Evolutionary conservation across 2,329 filamentous ascomycete species (phyloP).

Genomic region (Talaromyces sp.): DNA sequence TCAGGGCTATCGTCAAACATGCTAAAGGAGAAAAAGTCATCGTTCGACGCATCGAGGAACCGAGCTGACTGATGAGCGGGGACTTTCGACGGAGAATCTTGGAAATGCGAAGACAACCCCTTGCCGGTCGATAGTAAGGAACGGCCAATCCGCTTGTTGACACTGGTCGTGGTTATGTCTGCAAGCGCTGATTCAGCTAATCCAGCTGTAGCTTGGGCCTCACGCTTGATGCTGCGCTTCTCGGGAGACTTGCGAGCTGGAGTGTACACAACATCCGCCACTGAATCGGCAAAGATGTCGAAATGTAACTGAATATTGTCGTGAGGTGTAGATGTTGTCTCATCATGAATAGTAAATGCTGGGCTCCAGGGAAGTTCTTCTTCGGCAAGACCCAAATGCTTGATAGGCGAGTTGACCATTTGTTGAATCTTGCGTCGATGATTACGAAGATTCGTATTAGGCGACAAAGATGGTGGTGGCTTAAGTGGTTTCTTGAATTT

Average conservation of each 20-base stretch:
- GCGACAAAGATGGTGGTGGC: conserved; percentile 75
- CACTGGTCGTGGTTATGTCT: conserved; percentile 39
- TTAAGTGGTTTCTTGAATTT: conserved; percentile 69
- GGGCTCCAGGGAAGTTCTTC: conserved; percentile 47
- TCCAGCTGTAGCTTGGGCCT: conserved; percentile 34
- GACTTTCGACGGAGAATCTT: conserved; percentile 41
- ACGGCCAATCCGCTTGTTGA: conserved; percentile 35
- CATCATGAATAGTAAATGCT: conserved; percentile 52
- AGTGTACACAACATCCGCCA: conserved; percentile 37
- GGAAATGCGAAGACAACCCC: conserved; percentile 28
- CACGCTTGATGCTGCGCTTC: conserved; percentile 52
- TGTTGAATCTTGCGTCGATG: conserved; percentile 80
- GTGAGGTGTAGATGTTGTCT: conserved; percentile 36
- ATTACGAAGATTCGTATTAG: conserved; percentile 85
- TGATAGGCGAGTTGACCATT: conserved; percentile 74
- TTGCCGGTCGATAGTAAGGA: conserved; percentile 36
- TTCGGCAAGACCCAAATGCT: conserved; percentile 41
- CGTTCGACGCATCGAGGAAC: conserved; percentile 37
- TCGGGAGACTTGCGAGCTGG: conserved; percentile 51
- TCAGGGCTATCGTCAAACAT: conserved; percentile 45
- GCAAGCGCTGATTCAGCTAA: conserved; percentile 42
- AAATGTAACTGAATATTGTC: conserved; percentile 50
- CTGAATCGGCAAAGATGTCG: conserved; percentile 54
- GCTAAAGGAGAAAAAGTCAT: conserved; percentile 49
- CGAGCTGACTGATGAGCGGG: conserved; percentile 28